These are phyloP conservation scores for Glarea lozoyensis DNA, from an alignment of 495 filamentous ascomycete genomes.

Conservation along the genomic window DNA sequence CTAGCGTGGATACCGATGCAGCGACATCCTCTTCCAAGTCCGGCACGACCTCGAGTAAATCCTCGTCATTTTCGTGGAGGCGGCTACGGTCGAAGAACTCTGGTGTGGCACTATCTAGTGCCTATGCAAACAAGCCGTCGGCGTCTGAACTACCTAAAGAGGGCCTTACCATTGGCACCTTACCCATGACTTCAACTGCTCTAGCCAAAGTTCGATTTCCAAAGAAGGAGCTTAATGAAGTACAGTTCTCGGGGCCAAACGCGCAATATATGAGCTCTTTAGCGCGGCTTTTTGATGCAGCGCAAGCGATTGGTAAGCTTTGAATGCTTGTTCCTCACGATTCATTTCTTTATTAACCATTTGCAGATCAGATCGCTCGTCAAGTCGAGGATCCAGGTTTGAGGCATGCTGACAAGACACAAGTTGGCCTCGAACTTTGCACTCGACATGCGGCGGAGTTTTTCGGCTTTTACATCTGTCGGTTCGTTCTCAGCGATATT, in stretches of 20 bases:
- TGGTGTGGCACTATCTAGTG: conserved; percentile 39
- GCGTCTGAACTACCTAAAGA: conserved; percentile 39
- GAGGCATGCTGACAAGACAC: conserved; percentile 68
- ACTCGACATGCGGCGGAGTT: conserved; percentile 93
- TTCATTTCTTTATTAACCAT: too few species aligned
- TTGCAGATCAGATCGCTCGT: conserved; percentile 84
- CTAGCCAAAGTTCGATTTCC: conserved; percentile 39
- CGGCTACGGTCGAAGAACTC: conserved; percentile 86
- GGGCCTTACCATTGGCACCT: conserved; percentile 52
- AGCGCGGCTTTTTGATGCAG: conserved; percentile 88
- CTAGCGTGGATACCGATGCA: conserved; percentile 30
- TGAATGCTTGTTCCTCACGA: too few species aligned
- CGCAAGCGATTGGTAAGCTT: conserved; percentile 79
- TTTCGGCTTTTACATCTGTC: conserved; percentile 93
- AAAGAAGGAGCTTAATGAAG: conserved; percentile 53
- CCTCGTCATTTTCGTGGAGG: conserved; percentile 70
- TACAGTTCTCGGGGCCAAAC: conserved; percentile 74
- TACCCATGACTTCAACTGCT: conserved; percentile 78
- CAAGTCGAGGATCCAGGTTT: conserved; percentile 92
- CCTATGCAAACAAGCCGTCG: conserved; percentile 34
- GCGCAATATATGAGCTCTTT: conserved; percentile 84
- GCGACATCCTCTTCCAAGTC: conserved; percentile 38
- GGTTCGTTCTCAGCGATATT: conserved; percentile 83
- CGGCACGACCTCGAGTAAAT: conserved; percentile 54
- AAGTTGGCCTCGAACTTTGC: conserved; percentile 88